Conservation (phyloP, 257 asterid species). For the Pogostemon cablin region DNA sequence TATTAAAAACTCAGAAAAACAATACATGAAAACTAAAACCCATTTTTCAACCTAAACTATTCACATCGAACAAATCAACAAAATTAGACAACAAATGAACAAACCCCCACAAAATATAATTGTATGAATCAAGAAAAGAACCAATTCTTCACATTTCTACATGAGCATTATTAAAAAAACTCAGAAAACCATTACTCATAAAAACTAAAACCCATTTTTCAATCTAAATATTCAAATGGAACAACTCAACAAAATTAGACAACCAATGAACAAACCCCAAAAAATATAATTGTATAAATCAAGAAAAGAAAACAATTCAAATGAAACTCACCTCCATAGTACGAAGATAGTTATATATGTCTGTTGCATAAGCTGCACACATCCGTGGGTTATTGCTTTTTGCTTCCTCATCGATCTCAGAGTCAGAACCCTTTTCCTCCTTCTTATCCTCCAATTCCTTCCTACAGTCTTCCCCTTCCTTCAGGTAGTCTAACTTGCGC, state of each 20-base stretch:
- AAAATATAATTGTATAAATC: neutral
- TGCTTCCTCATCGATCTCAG: conserved; percentile 36
- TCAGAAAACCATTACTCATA: neutral
- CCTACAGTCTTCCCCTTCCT: conserved; percentile 31
- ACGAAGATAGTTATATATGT: conserved; percentile 74
- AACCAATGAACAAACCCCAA: neutral
- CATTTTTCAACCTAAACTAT: no score
- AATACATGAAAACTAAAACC: neutral
- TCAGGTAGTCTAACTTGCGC: conserved; percentile 3
- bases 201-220: neutral
- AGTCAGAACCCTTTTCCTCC: conserved; percentile 25
- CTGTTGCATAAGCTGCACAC: conserved; percentile 66
- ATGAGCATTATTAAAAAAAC: neutral
- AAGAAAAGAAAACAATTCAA: neutral
- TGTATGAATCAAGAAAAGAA: neutral
- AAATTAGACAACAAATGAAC: neutral
- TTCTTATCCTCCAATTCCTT: conserved; percentile 20
- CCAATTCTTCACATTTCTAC: neutral
- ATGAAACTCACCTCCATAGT: conserved; percentile 65
- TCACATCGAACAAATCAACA: no score
- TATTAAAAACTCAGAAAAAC: neutral
- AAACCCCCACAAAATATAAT: neutral
- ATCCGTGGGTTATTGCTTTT: conserved; percentile 65
- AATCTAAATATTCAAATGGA: no score
- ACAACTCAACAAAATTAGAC: neutral